These are phyloP conservation scores for Sophora flavescens DNA, from an alignment of 306 rosid genomes.

Conservation along the genomic window DNA sequence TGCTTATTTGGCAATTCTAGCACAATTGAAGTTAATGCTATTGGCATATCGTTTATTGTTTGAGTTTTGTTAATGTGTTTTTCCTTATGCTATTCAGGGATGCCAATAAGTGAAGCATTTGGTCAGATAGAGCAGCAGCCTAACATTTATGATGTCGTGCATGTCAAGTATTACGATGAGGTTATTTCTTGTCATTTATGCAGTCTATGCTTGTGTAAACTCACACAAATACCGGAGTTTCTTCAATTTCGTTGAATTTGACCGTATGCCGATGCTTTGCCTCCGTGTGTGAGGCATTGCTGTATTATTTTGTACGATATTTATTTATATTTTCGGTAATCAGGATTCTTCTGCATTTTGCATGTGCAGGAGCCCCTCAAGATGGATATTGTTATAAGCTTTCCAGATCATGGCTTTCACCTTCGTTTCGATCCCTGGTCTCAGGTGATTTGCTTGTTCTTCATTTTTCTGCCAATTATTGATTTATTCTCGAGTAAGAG, in stretches of 20 bases:
- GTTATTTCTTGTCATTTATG: conserved; percentile 45
- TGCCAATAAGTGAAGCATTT: conserved; percentile 98
- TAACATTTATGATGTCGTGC: conserved; percentile 92
- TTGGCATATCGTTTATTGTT: neutral
- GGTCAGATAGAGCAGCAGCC: conserved; percentile 94
- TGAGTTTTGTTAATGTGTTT: conserved; percentile 2
- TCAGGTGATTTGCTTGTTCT: conserved; percentile 63
- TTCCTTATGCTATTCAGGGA: conserved; percentile 62
- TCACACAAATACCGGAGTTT: conserved; percentile 3
- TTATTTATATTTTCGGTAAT: conserved; percentile 4
- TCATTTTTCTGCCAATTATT: neutral
- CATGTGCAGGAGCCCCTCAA: conserved; percentile 82
- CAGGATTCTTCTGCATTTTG: conserved; percentile 25
- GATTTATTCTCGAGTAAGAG: conserved; percentile 1
- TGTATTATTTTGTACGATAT: conserved; percentile 1
- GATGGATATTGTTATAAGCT: conserved; percentile 91
- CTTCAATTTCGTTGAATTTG: conserved; percentile 27
- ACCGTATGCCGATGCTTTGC: neutral
- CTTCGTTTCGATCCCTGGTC: conserved; percentile 99
- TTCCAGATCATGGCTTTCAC: conserved; percentile 98
- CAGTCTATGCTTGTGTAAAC: conserved; percentile 8
- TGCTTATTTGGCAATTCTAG: conserved; percentile 34
- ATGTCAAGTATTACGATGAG: conserved; percentile 95
- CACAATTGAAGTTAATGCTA: neutral
- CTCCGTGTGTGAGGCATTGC: neutral